Conservation (phyloP, 2,329 filamentous ascomycete genomes). For the Diaporthe batatas region DNA sequence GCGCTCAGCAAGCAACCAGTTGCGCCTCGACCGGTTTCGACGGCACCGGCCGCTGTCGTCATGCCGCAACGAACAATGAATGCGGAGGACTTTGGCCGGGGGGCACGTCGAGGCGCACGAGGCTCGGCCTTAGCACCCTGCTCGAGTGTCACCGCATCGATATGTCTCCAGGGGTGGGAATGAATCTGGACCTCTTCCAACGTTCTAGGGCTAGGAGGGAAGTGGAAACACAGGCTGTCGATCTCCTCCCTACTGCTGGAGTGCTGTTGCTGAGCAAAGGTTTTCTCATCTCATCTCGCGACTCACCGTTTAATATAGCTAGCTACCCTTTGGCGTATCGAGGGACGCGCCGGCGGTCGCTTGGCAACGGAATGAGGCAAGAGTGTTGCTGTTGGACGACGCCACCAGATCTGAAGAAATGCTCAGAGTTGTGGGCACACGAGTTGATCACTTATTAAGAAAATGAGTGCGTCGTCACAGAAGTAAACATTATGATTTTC, state of each 20-base stretch:
- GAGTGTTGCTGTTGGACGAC: neutral
- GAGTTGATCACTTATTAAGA: neutral
- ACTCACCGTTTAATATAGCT: slow-evolving; percentile 26
- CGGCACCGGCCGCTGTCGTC: slow-evolving; percentile 27
- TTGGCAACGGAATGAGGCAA: slow-evolving; percentile 21
- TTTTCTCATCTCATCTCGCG: slow-evolving; percentile 22
- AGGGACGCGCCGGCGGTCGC: slow-evolving; percentile 24
- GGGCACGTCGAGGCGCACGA: slow-evolving; percentile 7
- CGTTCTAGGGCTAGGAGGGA: slow-evolving; percentile 15
- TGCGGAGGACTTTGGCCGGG: neutral
- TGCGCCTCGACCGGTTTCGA: slow-evolving; percentile 12
- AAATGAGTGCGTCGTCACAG: neutral
- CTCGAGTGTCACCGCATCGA: slow-evolving; percentile 20
- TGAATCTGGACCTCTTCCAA: slow-evolving; percentile 22
- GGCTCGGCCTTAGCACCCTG: slow-evolving; percentile 28
- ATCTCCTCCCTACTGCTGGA: slow-evolving; percentile 4
- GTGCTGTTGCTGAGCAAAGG: slow-evolving; percentile 7
- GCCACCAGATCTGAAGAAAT: neutral
- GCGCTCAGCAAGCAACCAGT: neutral
- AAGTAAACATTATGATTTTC: neutral
- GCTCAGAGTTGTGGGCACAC: neutral
- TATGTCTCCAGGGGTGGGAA: neutral
- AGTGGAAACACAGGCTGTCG: slow-evolving; percentile 10
- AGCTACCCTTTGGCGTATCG: slow-evolving; percentile 1
- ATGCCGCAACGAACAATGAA: slow-evolving; percentile 8